A percentile compares a stretch with the other conserved stretches of the same genome.
These are phyloP conservation scores for Vanrija sp. DNA, from an alignment of 1,284 basidiomycete species.

Conservation along the genomic window DNA sequence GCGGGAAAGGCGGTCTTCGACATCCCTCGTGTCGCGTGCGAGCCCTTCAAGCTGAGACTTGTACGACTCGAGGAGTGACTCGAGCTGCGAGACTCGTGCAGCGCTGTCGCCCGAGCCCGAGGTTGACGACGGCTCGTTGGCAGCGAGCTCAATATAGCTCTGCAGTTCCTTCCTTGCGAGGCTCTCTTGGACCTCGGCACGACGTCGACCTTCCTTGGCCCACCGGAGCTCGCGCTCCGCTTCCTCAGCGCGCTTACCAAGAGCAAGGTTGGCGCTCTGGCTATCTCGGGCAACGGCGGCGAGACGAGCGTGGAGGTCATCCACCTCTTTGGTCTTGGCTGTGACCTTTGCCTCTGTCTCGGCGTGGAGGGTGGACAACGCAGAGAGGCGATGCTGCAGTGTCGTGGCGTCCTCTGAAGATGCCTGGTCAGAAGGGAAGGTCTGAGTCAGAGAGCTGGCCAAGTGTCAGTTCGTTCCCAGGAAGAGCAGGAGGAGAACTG, in stretches of 20 bases:
- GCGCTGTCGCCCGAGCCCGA: constrained; percentile 12
- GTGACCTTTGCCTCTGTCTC: constrained; percentile 31
- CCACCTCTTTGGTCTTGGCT: constrained; percentile 27
- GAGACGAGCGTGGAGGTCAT: constrained; percentile 29
- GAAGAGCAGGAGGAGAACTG: constrained; percentile 8
- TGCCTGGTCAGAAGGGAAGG: constrained; percentile 22
- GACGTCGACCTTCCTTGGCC: constrained; percentile 39
- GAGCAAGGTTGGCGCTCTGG: constrained; percentile 18
- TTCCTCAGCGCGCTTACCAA: constrained; percentile 27
- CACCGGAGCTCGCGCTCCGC: constrained; percentile 42
- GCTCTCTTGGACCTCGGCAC: constrained; percentile 37
- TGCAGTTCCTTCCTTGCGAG: constrained; percentile 38
- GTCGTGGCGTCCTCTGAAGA: constrained; percentile 22
- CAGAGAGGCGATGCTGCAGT: constrained; percentile 34
- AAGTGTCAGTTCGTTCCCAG: background rate
- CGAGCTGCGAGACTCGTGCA: constrained; percentile 25
- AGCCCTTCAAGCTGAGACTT: constrained; percentile 31
- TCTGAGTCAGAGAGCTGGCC: constrained; percentile 39
- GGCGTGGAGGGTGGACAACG: constrained; percentile 34
- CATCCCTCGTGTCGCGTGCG: constrained; percentile 32
- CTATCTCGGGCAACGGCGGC: constrained; percentile 28
- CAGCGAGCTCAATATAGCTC: background rate
- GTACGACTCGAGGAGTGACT: constrained; percentile 32
- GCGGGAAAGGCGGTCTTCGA: constrained; percentile 30
- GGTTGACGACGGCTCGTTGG: too few species aligned